A percentile compares a stretch with the other conserved stretches of the same genome.
Conservation (phyloP, 179 eudicot species). For the Heliamphora pulchella region DNA sequence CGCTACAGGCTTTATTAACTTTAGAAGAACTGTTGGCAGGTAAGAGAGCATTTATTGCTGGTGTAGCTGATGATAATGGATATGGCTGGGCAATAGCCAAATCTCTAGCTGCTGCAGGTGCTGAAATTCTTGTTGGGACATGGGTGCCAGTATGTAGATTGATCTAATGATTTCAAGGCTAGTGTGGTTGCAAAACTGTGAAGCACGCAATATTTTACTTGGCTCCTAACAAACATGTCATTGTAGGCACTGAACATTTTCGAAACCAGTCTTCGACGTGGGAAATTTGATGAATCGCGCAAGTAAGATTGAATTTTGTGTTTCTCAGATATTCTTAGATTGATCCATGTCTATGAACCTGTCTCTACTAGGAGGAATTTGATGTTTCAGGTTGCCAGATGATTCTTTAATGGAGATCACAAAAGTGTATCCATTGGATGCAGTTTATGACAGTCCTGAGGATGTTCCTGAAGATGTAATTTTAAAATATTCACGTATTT, state of each 20-base stretch:
- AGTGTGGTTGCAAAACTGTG: constrained; percentile 4
- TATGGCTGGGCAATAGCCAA: constrained; percentile 99
- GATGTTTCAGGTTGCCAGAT: constrained; percentile 64
- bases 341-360: not conserved
- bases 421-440: constrained; percentile 77
- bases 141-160: constrained; percentile 78
- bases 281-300: constrained; percentile 90
- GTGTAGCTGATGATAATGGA: constrained; percentile 95
- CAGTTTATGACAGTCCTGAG: constrained; percentile 72
- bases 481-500: no score
- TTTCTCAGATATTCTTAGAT: not conserved
- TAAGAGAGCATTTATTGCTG: constrained; percentile 92
- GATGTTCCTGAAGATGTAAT: constrained; percentile 91
- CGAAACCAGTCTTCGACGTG: constrained; percentile 84
- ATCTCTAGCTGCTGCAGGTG: constrained; percentile 96
- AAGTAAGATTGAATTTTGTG: constrained; percentile 36
- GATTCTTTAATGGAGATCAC: constrained; percentile 86
- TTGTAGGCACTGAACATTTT: constrained; percentile 83
- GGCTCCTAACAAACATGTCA: constrained; percentile 17
- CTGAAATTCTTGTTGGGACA: constrained; percentile 86
- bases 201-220: not conserved
- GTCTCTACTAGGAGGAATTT: constrained; percentile 8
- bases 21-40: constrained; percentile 68
- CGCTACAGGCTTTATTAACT: not conserved
- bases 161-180: constrained; percentile 2